Conservation (phyloP, 2,329 filamentous ascomycete genomes). For the Nannizzia gypsea region DNA sequence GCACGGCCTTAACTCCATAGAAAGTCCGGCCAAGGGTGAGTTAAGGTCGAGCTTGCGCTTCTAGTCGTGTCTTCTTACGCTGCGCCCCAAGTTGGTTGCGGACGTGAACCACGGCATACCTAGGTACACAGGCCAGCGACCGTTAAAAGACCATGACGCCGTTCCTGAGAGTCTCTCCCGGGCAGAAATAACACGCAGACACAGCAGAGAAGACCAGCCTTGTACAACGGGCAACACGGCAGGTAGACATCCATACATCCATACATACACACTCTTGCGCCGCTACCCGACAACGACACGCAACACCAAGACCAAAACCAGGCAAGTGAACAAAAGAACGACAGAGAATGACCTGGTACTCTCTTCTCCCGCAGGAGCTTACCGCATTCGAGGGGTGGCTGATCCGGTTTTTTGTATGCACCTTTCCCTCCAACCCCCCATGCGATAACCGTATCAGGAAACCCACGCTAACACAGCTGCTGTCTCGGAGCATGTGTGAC, state of each 20-base stretch:
- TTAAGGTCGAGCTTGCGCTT: not conserved
- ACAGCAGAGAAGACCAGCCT: not conserved
- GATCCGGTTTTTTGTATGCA: conserved; percentile 49
- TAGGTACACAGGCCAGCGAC: not conserved
- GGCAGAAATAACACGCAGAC: not conserved
- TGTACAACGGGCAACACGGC: not conserved
- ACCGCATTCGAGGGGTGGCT: conserved; percentile 51
- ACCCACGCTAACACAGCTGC: not conserved
- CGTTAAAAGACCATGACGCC: not conserved
- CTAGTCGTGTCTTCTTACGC: too few relatives aligned
- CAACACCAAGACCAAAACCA: too few relatives aligned
- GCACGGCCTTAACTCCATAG: not conserved
- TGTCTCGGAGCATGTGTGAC: conserved; percentile 5
- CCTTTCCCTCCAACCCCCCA: not conserved
- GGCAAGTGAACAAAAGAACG: not conserved
- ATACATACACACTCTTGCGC: not conserved
- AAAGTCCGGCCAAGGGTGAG: not conserved
- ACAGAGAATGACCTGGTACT: conserved; percentile 59
- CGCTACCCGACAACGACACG: not conserved
- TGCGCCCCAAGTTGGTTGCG: too few relatives aligned
- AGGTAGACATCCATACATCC: not conserved
- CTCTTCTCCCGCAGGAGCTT: conserved; percentile 50
- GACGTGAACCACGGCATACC: not conserved
- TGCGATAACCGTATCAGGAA: not conserved
- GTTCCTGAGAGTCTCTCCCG: not conserved